Evolutionary conservation across 768 basidiomycete genomes (phyloP).

Genomic region (Boletus tomentosulus): DNA sequence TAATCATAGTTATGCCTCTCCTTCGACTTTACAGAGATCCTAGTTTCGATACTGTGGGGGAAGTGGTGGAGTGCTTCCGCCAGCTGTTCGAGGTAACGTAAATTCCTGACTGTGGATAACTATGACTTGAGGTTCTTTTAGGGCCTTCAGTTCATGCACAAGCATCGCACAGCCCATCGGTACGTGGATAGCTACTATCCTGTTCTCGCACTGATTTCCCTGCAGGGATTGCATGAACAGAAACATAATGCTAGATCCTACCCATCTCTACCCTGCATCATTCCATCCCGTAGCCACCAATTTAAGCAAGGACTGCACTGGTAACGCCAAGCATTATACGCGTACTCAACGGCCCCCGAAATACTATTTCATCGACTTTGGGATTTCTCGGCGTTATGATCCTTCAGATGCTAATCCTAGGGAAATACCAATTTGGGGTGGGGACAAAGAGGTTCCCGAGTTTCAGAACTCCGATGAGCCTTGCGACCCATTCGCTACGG

Average conservation of each 20-base stretch:
- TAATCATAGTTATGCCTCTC: too few species aligned
- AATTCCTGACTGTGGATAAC: not conserved
- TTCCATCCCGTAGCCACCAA: constrained; percentile 22
- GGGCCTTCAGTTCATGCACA: not conserved
- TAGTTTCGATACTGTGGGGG: not conserved
- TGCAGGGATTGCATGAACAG: constrained; percentile 23
- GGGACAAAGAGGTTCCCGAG: constrained; percentile 41
- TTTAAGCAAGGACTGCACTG: constrained; percentile 13
- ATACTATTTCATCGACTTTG: too few species aligned
- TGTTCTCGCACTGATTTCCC: constrained; percentile 9
- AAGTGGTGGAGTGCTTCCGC: not conserved
- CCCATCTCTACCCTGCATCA: constrained; percentile 18
- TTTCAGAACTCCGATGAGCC: constrained; percentile 22
- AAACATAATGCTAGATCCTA: constrained; percentile 35
- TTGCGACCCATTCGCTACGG: constrained; percentile 39
- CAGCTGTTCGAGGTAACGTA: not conserved
- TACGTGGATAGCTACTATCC: too few species aligned
- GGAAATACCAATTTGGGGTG: too few species aligned
- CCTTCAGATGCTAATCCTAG: constrained; percentile 23
- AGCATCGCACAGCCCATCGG: too few species aligned
- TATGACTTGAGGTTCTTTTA: not conserved
- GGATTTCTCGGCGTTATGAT: constrained; percentile 24
- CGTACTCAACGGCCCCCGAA: constrained; percentile 29
- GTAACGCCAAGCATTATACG: constrained; percentile 21
- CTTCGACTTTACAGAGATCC: too few species aligned